Evolutionary conservation across 345 rosid species (phyloP), one percentile per base, ranked within the genome.

Genomic region (Camelina neglecta): DNA sequence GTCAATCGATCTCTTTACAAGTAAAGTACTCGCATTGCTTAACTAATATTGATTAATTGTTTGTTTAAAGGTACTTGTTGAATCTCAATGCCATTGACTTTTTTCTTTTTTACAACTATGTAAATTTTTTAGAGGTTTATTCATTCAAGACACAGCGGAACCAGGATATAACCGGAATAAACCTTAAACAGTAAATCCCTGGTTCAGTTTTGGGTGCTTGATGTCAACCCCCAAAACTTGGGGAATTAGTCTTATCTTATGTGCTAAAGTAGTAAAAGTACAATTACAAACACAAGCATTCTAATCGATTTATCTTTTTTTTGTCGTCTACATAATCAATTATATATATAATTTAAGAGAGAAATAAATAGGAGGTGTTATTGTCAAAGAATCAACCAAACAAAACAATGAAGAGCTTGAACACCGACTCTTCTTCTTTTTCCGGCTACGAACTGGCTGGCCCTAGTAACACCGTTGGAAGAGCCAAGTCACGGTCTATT

Each of bases 401-500:
- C 11, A 39, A 39, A 50, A 55, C n/a, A 38, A 68, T 55, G 62
- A 68, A 41, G 62, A 55, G 24, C 50, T 39, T 39, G 38, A 39
- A 1, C 62, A 55, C 26, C 2, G 12, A n/a, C 26, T 36, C 11
- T 36, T 54, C 39, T 31, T 57, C 64, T 16, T 57, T 55, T 56
- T 26, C 44, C 55, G 55, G 56, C 72, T 23, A 70, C 33, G 56
- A 55, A 5, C 48, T 50, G 33, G 59, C 71, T 66, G 8, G 20
- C 16, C 20, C 71, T 4, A 9, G 41, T 8, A 10, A 10, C 41
- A 8, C 11, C 10, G 41, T 7, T 7, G 12, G 69, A n/a, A 5
- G 29, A 2, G 10, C 51, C 39, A 68, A 68, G 26, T 8, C 26
- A 3, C 51, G 39, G 45, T 24, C 51, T 66, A 20, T 18, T 12